Base-by-base conservation (phyloP, 1,139 yeast species). In the Sugiyamaella paludigena region DNA sequence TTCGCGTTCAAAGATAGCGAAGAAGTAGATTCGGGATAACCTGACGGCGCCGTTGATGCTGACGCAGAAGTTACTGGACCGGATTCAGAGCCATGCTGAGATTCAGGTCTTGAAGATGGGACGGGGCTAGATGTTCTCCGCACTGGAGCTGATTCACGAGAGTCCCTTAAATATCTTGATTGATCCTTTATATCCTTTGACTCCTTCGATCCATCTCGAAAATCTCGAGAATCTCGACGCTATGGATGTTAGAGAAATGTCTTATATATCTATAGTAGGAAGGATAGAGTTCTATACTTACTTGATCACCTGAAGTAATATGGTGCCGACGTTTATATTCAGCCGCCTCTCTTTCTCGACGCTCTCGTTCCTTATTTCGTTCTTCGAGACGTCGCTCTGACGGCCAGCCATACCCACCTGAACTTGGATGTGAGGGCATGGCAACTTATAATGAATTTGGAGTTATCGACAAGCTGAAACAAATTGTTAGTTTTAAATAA, bases 321-420 rank as follows among this genome's bases (percentile, higher is more conserved):
- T 59, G 58, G 36, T 64, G 51, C 15, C 65, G 52, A 28, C 66
- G 56, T 46, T 63, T 63, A 48, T 63, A 63, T 43, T 63, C 66
- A 1, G 65, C 64, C 2, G 65, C 64, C 43, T 61, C 66, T n/a
- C 62, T 53, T 31, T 63, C 66, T 11, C 66, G 52, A 36, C 65
- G 48, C 29, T 62, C 63, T 24, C 66, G 60, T 30, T 43, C 47
- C 45, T 58, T 54, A 45, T 60, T 58, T 30, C 66, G 56, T 34
- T 62, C 66, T 39, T 60, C 64, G 16, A 55, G 33, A 26, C 62
- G 57, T 34, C 61, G 45, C 36, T 48, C 51, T 24, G 50, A 38
- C n/a, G 32, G 48, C 51, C 51, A 48, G 38, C 51, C 44, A 36
- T 48, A 43, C 39, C 50, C 33, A 32, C 50, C 50, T 7, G 45